phyloP scores from a whole-genome alignment of 306 rosid genomes.

The Dalbergia oliveri region DNA sequence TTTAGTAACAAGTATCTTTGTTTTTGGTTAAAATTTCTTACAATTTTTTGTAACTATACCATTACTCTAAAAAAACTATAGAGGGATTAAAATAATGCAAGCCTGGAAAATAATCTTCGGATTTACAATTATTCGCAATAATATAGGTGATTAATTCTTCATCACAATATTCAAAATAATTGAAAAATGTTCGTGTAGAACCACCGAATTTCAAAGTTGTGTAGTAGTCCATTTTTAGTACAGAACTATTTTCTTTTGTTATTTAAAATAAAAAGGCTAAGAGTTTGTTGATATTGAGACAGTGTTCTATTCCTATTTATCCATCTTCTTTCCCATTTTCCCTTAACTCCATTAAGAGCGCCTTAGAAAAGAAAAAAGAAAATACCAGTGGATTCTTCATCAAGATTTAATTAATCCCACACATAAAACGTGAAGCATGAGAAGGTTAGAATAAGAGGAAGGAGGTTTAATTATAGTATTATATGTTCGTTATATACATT shows the following conservation, averaged over 20 bases:
- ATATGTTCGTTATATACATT: conserved; percentile 5
- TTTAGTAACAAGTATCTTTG: too few species aligned
- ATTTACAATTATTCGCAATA: background rate
- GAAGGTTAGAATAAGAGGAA: conserved; percentile 6
- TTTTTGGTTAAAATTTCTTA: too few species aligned
- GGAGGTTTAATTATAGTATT: conserved; percentile 32
- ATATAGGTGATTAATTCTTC: background rate
- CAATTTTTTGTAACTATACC: too few species aligned
- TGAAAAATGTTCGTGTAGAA: background rate
- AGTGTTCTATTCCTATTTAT: too few species aligned
- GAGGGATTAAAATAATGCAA: background rate
- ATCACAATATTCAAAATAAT: background rate
- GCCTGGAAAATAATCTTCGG: background rate
- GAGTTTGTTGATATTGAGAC: too few species aligned
- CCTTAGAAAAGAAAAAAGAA: too few species aligned
- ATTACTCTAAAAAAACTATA: too few species aligned
- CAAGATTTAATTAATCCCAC: conserved; percentile 21
- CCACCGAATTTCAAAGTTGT: background rate
- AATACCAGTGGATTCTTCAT: background rate
- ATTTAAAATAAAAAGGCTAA: too few species aligned
- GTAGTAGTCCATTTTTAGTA: background rate
- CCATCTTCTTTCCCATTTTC: too few species aligned
- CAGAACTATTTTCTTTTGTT: background rate
- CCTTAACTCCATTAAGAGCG: too few species aligned
- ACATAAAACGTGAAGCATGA: background rate